Evolutionary conservation across 768 basidiomycete species (phyloP).

Genomic region (Dioszegia hungarica): DNA sequence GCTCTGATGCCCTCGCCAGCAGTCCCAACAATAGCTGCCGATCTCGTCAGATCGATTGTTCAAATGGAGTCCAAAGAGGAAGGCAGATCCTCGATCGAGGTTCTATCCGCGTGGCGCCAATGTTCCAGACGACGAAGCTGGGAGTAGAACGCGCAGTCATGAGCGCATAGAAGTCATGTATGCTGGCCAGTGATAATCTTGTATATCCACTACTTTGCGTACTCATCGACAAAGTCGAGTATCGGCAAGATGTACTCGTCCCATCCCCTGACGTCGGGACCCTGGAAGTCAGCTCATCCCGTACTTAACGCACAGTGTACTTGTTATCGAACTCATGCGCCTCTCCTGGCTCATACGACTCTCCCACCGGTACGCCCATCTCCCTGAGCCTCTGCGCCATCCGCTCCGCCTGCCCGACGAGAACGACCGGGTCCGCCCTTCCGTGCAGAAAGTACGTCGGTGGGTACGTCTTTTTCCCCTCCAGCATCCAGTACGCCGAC

Average conservation of each 20-base stretch:
- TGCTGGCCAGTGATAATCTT: not conserved
- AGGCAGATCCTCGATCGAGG: too few species aligned
- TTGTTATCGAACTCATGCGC: constrained; percentile 15
- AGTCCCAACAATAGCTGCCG: too few species aligned
- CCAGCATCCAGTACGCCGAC: not conserved
- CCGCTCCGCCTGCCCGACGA: not conserved
- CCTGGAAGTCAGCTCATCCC: constrained; percentile 6
- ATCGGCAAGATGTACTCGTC: constrained; percentile 19
- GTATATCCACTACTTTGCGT: constrained; percentile 4
- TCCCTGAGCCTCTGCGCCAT: constrained; percentile 5
- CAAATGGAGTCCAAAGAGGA: too few species aligned
- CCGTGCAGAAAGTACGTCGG: constrained; percentile 20
- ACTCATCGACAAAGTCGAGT: constrained; percentile 20
- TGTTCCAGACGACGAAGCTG: too few species aligned
- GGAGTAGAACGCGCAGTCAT: too few species aligned
- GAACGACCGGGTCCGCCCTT: constrained; percentile 4
- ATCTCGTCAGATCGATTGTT: too few species aligned
- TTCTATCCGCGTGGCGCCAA: too few species aligned
- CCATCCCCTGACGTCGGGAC: constrained; percentile 20
- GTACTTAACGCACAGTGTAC: constrained; percentile 4
- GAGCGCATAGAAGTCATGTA: too few species aligned
- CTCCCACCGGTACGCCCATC: constrained; percentile 10
- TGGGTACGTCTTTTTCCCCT: constrained; percentile 4
- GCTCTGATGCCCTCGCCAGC: too few species aligned
- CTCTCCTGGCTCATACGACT: constrained; percentile 10